These are phyloP conservation scores for Ensete ventricosum DNA, from an alignment of 176 grass and related monocot genomes.

Conservation along the genomic window DNA sequence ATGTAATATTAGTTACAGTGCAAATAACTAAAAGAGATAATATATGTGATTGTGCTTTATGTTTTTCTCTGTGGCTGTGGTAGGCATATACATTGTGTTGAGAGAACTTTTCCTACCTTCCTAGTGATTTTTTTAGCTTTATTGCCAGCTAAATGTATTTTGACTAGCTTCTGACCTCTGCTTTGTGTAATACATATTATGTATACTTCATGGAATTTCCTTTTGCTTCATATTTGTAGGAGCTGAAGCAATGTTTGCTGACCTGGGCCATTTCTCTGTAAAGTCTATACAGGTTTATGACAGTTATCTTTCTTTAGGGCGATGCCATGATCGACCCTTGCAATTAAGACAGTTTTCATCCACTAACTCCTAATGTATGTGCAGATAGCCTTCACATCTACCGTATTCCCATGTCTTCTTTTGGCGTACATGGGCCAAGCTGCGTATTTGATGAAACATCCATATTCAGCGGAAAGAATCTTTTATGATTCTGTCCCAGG, in stretches of 20 bases:
- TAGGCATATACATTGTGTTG: no score
- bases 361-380: neutral
- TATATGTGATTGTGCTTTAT: no score
- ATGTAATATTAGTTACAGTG: no score
- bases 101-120: no score
- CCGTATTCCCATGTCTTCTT: conserved; percentile 90
- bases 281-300: conserved; percentile 88
- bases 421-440: conserved; percentile 99
- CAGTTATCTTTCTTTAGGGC: neutral
- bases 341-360: neutral
- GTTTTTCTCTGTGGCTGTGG: no score
- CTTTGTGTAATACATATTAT: neutral
- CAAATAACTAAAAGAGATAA: no score
- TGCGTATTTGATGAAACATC: conserved; percentile 82
- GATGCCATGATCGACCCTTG: neutral
- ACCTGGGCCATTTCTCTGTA: conserved; percentile 96
- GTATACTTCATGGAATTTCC: neutral
- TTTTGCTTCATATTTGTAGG: conserved; percentile 33
- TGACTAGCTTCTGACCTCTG: neutral
- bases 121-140: no score
- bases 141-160: no score
- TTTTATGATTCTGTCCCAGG: conserved; percentile 97
- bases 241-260: conserved; percentile 99
- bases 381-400: conserved; percentile 79
- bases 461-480: conserved; percentile 55